Evolutionary conservation across 208 protist genomes (phyloP).

Genomic region (Leishmania turanica): DNA sequence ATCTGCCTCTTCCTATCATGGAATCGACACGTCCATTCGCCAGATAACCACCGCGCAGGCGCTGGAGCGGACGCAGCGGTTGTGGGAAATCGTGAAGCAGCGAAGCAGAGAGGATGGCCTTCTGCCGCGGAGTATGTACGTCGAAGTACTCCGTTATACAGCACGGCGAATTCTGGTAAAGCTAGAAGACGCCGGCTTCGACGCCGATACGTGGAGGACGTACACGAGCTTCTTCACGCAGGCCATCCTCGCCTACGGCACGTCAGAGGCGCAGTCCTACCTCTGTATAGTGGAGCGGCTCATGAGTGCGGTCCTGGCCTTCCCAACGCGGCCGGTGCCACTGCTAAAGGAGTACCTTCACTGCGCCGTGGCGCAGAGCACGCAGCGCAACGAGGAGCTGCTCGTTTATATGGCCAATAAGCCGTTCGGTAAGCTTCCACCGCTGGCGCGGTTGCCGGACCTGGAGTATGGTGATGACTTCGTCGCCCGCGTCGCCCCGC

Average conservation of each 20-base stretch:
- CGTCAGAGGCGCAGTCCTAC: slow-evolving; percentile 26
- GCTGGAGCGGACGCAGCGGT: slow-evolving; percentile 11
- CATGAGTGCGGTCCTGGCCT: slow-evolving; percentile 36
- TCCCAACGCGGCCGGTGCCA: slow-evolving; percentile 31
- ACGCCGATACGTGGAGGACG: slow-evolving; percentile 43
- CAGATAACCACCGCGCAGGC: slow-evolving; percentile 26
- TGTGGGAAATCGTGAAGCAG: slow-evolving; percentile 31
- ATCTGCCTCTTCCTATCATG: not conserved
- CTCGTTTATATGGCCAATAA: slow-evolving; percentile 10
- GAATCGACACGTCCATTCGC: slow-evolving; percentile 34
- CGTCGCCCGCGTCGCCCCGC: slow-evolving; percentile 31
- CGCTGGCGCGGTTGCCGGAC: slow-evolving; percentile 30
- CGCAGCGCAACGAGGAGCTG: slow-evolving; percentile 33
- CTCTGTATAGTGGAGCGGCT: slow-evolving; percentile 40
- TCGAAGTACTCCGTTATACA: slow-evolving; percentile 38
- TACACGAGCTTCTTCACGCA: slow-evolving; percentile 57
- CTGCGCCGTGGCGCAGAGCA: slow-evolving; percentile 38
- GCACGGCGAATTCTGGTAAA: slow-evolving; percentile 43
- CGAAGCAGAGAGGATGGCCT: not conserved
- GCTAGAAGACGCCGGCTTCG: slow-evolving; percentile 41
- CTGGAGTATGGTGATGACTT: slow-evolving; percentile 39
- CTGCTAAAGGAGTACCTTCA: slow-evolving; percentile 51
- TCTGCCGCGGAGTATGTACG: slow-evolving; percentile 36
- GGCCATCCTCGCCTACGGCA: slow-evolving; percentile 52
- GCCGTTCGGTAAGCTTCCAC: slow-evolving; percentile 4